Evolutionary conservation across 305 asterid species (phyloP).

Genomic region (Andrographis paniculata): DNA sequence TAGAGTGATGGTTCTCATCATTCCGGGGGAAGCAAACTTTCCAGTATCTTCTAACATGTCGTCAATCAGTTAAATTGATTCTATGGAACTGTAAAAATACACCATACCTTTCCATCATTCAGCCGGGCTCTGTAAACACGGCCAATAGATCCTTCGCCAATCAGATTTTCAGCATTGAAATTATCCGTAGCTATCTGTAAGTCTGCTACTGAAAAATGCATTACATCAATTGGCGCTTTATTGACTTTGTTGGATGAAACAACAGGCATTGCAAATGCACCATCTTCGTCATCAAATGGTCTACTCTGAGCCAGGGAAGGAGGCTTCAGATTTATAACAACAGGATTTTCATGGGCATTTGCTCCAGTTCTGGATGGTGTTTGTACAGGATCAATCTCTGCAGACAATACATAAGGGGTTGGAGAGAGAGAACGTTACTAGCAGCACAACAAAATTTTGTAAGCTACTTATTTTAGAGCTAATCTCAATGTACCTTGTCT

Average conservation of each 20-base stretch:
- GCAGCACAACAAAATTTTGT: not conserved
- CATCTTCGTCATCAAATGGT: conserved; percentile 58
- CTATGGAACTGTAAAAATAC: not conserved
- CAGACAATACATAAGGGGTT: conserved; percentile 7
- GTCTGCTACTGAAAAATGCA: conserved; percentile 56
- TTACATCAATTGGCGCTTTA: conserved; percentile 34
- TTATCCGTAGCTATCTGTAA: conserved; percentile 75
- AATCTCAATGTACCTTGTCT: conserved; percentile 32
- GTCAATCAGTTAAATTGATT: not conserved
- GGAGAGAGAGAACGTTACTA: not conserved
- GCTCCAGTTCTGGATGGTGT: conserved; percentile 26
- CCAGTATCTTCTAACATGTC: too few species aligned
- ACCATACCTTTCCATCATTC: conserved; percentile 48
- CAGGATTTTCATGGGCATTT: conserved; percentile 40
- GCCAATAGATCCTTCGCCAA: conserved; percentile 65
- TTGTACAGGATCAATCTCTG: conserved; percentile 44
- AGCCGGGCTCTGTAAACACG: conserved; percentile 57
- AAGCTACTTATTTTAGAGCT: not conserved
- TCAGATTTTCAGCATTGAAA: conserved; percentile 54
- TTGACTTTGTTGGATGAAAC: conserved; percentile 35
- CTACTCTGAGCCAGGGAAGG: conserved; percentile 49
- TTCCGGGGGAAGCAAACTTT: too few species aligned
- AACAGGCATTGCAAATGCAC: conserved; percentile 30
- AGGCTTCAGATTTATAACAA: conserved; percentile 40
- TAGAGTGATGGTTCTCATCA: too few species aligned